phyloP scores from a whole-genome alignment of 441 rosid species.

The Erysimum pusillum region DNA sequence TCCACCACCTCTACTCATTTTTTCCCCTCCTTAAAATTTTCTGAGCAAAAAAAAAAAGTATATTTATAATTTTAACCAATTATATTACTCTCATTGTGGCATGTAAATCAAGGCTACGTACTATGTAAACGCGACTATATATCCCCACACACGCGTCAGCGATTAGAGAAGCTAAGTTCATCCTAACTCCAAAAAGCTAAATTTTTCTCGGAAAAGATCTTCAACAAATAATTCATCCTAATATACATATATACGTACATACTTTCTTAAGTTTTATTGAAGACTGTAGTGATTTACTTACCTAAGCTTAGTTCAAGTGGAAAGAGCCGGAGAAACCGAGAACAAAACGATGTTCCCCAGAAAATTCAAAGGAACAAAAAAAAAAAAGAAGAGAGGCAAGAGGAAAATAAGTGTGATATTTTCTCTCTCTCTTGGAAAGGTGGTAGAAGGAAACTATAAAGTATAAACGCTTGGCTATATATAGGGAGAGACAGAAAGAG shows the following conservation, averaged over 20 bases:
- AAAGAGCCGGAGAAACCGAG: slow-evolving; percentile 37
- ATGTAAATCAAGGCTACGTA: not conserved
- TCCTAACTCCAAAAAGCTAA: not conserved
- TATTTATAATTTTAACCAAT: not conserved
- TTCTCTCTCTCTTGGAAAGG: not conserved
- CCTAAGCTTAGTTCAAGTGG: slow-evolving; percentile 29
- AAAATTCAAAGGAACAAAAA: slow-evolving; percentile 14
- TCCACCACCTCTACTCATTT: slow-evolving; percentile 41
- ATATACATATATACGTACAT: not conserved
- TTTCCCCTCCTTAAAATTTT: not conserved
- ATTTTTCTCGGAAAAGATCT: not conserved
- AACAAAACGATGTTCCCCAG: slow-evolving; percentile 7
- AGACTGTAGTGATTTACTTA: slow-evolving; percentile 20
- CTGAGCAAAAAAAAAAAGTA: not conserved
- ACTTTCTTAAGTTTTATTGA: not conserved
- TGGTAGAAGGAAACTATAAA: not conserved
- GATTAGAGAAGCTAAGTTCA: slow-evolving; percentile 9
- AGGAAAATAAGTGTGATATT: slow-evolving; percentile 3
- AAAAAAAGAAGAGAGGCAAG: slow-evolving; percentile 25
- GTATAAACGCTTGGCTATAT: slow-evolving; percentile 15
- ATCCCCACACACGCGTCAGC: not conserved
- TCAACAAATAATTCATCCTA: not conserved
- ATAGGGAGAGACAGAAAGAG: slow-evolving; percentile 10
- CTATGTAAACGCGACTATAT: not conserved
- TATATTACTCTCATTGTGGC: no score